Evolutionary conservation across 192 early-diverging fungal species (phyloP).

Genomic region (Allomyces arbusculus): DNA sequence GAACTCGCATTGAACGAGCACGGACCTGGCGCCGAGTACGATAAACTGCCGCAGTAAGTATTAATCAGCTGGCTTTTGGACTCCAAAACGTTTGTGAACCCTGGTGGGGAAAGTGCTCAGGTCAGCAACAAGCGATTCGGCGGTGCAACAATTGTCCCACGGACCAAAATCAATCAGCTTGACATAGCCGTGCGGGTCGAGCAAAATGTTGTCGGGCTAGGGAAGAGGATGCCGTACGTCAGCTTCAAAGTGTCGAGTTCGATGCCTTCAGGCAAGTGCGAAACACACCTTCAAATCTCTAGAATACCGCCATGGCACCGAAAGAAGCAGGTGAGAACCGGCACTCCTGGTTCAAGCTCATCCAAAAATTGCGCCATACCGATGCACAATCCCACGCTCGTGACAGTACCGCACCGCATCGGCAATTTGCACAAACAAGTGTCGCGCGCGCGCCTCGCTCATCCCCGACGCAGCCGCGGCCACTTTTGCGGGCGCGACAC

Average conservation of each 20-base stretch:
- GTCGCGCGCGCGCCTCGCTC: background rate
- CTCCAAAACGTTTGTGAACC: background rate
- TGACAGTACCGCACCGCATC: background rate
- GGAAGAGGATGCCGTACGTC: no score
- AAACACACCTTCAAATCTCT: no score
- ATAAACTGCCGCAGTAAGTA: background rate
- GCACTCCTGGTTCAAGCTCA: no score
- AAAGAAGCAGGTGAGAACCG: no score
- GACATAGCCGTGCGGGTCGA: background rate
- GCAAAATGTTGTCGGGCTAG: background rate
- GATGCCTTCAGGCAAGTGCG: no score
- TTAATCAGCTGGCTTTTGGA: background rate
- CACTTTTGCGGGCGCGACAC: no score
- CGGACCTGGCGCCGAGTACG: background rate
- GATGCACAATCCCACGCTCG: background rate
- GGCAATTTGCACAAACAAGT: background rate
- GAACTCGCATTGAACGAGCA: background rate
- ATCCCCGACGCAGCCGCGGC: background rate
- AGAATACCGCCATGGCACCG: no score
- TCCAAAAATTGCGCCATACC: background rate
- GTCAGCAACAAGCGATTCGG: no score
- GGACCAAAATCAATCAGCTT: background rate
- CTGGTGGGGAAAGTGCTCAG: background rate
- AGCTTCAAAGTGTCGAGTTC: no score
- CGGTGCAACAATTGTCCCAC: background rate